These are phyloP conservation scores for Aspergillus tanneri DNA, from an alignment of 2,329 filamentous ascomycete species.

Conservation along the genomic window DNA sequence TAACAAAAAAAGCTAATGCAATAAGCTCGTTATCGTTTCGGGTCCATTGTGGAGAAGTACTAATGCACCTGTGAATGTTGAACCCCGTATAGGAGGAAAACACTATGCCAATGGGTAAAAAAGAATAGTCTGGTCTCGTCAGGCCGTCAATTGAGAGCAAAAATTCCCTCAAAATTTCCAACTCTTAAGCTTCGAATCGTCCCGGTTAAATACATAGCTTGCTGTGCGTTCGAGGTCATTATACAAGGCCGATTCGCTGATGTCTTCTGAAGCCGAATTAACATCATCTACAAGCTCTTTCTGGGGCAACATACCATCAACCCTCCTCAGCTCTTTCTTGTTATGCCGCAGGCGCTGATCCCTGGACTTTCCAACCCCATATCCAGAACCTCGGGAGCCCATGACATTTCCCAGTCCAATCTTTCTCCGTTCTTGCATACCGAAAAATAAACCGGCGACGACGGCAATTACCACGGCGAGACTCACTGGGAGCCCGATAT, in stretches of 20 bases:
- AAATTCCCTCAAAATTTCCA: slow-evolving; percentile 25
- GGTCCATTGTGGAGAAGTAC: background rate
- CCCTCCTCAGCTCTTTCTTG: slow-evolving; percentile 26
- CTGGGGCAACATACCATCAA: slow-evolving; percentile 31
- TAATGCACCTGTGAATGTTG: background rate
- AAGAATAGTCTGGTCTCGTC: background rate
- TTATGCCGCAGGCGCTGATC: slow-evolving; percentile 34
- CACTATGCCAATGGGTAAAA: no score
- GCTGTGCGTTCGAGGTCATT: slow-evolving; percentile 30
- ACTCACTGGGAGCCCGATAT: slow-evolving; percentile 44
- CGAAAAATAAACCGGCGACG: slow-evolving; percentile 39
- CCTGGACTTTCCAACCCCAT: slow-evolving; percentile 38
- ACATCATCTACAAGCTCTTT: slow-evolving; percentile 26
- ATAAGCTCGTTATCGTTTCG: background rate
- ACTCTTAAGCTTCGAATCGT: slow-evolving; percentile 40
- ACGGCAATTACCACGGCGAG: slow-evolving; percentile 39
- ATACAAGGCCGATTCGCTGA: slow-evolving; percentile 27
- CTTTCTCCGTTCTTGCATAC: slow-evolving; percentile 42
- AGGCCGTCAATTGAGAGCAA: background rate
- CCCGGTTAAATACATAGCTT: slow-evolving; percentile 37
- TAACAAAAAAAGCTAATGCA: background rate
- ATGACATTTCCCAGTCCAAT: slow-evolving; percentile 40
- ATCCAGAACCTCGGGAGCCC: slow-evolving; percentile 37
- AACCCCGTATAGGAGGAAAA: no score
- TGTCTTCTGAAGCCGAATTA: slow-evolving; percentile 18